A percentile compares a stretch with the other conserved stretches of the same genome.
phyloP scores from a whole-genome alignment of 108 stramenopile species.

The Seminavis robusta region DNA sequence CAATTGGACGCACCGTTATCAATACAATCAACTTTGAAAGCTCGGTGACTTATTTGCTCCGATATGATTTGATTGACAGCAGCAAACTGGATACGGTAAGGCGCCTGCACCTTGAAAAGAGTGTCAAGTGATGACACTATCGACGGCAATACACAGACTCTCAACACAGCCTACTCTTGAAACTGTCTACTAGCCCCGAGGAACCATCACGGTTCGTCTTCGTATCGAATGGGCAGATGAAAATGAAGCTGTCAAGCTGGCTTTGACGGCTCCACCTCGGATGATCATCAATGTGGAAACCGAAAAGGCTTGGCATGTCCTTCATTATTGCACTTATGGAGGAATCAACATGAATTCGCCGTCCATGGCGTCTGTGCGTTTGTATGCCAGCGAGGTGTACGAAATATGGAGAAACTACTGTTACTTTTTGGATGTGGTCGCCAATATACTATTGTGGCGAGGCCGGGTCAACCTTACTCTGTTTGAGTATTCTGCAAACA shows the following conservation, averaged over 20 bases:
- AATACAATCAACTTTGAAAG: constrained; percentile 17
- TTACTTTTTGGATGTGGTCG: constrained; percentile 36
- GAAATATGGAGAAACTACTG: constrained; percentile 20
- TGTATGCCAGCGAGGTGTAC: constrained; percentile 28
- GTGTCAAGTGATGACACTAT: not conserved
- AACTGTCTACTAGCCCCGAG: constrained; percentile 1
- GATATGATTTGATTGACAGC: too few species aligned
- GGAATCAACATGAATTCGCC: constrained; percentile 32
- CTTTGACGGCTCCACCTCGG: constrained; percentile 14
- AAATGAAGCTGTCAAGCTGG: constrained; percentile 11
- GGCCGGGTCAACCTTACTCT: constrained; percentile 13
- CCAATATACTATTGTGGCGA: constrained; percentile 39
- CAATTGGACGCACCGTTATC: constrained; percentile 41
- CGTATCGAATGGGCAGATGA: constrained; percentile 36
- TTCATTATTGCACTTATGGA: constrained; percentile 54
- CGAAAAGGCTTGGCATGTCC: constrained; percentile 37
- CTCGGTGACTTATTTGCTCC: constrained; percentile 31
- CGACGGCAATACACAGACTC: not conserved
- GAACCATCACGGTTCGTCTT: constrained; percentile 30
- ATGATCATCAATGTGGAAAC: constrained; percentile 28
- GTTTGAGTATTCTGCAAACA: not conserved
- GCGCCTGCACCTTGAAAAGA: constrained; percentile 14
- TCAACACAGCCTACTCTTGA: constrained; percentile 2
- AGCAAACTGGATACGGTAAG: constrained; percentile 23
- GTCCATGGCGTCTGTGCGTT: constrained; percentile 24